Conservation (phyloP, 2,329 filamentous ascomycete species). For the Coniella vitis region DNA sequence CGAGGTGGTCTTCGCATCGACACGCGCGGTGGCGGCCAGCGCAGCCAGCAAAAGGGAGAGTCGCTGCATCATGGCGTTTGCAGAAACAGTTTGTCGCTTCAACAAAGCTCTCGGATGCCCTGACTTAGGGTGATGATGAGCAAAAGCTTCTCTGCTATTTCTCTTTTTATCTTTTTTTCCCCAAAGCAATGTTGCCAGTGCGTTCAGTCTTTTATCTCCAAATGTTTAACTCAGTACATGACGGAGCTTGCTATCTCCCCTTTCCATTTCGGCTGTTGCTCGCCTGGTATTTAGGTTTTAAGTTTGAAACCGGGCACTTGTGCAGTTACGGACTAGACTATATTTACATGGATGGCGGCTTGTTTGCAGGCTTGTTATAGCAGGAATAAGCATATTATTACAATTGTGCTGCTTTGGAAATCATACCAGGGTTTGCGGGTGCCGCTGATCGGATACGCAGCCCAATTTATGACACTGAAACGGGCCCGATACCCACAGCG, state of each 20-base stretch:
- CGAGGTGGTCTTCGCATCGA: neutral
- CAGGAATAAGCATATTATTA: neutral
- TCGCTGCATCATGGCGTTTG: neutral
- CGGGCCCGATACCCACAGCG: too few relatives aligned
- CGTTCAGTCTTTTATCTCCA: neutral
- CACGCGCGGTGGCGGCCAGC: slow-evolving; percentile 1
- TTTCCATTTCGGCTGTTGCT: neutral
- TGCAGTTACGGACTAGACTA: neutral
- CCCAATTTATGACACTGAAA: too few relatives aligned
- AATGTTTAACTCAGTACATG: neutral
- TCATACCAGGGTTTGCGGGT: too few relatives aligned
- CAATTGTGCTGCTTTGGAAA: neutral
- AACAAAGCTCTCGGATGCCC: neutral
- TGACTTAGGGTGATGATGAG: too few relatives aligned
- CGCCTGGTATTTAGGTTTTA: neutral
- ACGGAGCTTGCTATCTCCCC: neutral
- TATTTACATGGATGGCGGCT: too few relatives aligned
- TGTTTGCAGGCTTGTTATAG: too few relatives aligned
- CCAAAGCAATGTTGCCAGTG: too few relatives aligned
- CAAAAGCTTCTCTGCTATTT: neutral
- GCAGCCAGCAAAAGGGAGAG: slow-evolving; percentile 5
- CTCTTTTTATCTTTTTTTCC: too few relatives aligned
- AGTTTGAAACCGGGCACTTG: neutral
- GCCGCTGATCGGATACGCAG: too few relatives aligned
- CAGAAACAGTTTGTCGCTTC: neutral